Base-by-base conservation (phyloP, 495 filamentous ascomycete genomes). In the Penicillium cataractarum region DNA sequence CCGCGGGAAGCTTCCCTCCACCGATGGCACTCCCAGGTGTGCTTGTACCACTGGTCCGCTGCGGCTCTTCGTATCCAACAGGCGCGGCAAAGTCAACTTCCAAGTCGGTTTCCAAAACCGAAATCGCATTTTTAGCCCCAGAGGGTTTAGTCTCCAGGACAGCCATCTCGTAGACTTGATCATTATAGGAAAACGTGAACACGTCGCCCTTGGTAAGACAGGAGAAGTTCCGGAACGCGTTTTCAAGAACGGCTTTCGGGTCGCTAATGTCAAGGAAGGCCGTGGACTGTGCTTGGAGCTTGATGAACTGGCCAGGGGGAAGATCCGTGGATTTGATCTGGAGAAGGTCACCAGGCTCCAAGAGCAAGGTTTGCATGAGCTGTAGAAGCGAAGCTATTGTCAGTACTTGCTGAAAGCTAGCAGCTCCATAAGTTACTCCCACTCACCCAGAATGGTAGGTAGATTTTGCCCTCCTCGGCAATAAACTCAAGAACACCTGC, bases 401-500 rank as follows among this genome's bases (percentile, higher is more conserved):
- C 54, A 69, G 66, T 22, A 55, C 21, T 40, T 13, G 31, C 9
- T n/a, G 8, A 32, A 4, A 37, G 31, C 3, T 17, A 57, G 17
- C 39, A 39, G 21, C 12, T 19, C 52, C 26, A 8, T 19, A n/a
- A 17, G 40, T 13, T 9, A 35, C 31, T 50, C 32, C 6, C 24
- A 72, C 88, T 67, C 80, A 96, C 92, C 95, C 95, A 99, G 70
- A 91, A 90, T 49, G 95, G 95, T 58, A 99, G 78, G 78, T 99
- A 99, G 7, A 96, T 92, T 71, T 95, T 90, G 31, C 95, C 95
- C 75, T 99, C 95, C 73, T 98, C 95, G 10, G 95, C 95, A 58
- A 97, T 93, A 71, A 99, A 99, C 72, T 99, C 95, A 63, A 99
- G 76, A 51, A 98, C 96, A 78, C 95, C 95, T 7, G 91, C 93